A percentile compares a stretch with the other conserved stretches of the same genome.
Conservation (phyloP, 2,329 filamentous ascomycete species). For the Capronia epimyces region DNA sequence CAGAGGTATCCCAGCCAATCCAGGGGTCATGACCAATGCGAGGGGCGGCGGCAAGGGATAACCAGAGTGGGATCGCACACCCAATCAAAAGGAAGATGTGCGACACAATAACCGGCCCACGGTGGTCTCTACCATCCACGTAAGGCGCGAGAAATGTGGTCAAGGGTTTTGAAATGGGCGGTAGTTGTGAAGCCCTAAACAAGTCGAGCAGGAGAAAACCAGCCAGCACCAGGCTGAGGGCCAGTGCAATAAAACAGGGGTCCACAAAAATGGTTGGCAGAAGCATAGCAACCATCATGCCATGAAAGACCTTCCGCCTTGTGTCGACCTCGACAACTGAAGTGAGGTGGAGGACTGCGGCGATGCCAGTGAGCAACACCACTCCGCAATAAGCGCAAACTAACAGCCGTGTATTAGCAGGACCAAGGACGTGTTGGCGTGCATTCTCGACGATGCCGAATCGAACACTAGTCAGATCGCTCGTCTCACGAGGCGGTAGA, state of each 20-base stretch:
- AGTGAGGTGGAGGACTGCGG: conserved; percentile 68
- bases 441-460: conserved; percentile 50
- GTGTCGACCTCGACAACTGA: conserved; percentile 87
- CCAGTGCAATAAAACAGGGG: conserved; percentile 73
- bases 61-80: conserved; percentile 90
- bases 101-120: conserved; percentile 88
- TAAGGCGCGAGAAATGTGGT: conserved; percentile 86
- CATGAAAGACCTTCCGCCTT: conserved; percentile 92
- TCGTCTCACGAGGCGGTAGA: conserved; percentile 10
- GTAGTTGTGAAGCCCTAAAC: conserved; percentile 82
- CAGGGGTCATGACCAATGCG: conserved; percentile 54
- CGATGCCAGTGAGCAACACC: conserved; percentile 65
- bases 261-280: conserved; percentile 82
- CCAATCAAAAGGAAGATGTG: conserved; percentile 95
- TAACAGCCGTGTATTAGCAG: conserved; percentile 74
- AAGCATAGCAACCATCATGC: conserved; percentile 96
- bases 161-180: conserved; percentile 79
- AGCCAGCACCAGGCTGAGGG: conserved; percentile 70
- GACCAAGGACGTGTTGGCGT: conserved; percentile 61
- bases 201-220: conserved; percentile 86
- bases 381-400: conserved; percentile 67
- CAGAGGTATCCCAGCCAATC: conserved; percentile 67
- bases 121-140: conserved; percentile 86
- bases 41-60: conserved; percentile 66
- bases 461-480: neutral